Evolutionary conservation across 2,329 filamentous ascomycete species (phyloP).

Genomic region (Trichophyton rubrum): DNA sequence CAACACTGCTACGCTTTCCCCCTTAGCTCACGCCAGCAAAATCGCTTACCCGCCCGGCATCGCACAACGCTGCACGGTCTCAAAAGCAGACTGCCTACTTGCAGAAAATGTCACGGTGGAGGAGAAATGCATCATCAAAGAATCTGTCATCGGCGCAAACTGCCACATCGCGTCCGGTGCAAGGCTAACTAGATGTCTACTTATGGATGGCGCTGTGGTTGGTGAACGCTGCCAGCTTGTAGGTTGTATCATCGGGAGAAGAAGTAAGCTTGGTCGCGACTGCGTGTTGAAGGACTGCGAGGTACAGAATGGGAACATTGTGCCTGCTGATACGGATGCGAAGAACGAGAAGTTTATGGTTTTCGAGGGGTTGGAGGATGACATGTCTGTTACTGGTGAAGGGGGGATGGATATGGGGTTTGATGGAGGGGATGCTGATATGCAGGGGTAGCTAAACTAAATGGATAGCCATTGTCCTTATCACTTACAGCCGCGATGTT

Average conservation of each 20-base stretch:
- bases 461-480: no score
- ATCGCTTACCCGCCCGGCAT: conserved; percentile 74
- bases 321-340: conserved; percentile 61
- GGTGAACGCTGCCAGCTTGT: conserved; percentile 75
- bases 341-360: conserved; percentile 53
- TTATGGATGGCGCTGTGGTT: conserved; percentile 85
- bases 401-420: conserved; percentile 14
- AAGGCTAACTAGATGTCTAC: conserved; percentile 69
- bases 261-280: conserved; percentile 71
- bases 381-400: conserved; percentile 17
- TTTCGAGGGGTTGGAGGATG: conserved; percentile 35
- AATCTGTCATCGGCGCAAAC: conserved; percentile 74
- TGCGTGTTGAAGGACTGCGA: conserved; percentile 77
- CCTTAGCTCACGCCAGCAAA: conserved; percentile 67
- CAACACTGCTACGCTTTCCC: conserved; percentile 41
- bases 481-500: no score
- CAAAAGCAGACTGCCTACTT: conserved; percentile 66
- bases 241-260: conserved; percentile 71
- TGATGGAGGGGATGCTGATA: conserved; percentile 6
- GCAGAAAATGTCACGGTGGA: conserved; percentile 82
- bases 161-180: conserved; percentile 80
- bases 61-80: conserved; percentile 68
- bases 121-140: conserved; percentile 84
- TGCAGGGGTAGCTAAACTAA: no score
- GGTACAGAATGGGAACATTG: conserved; percentile 71